Conservation (phyloP, 2,329 filamentous ascomycete genomes). For the Tolypocladium amazonense region DNA sequence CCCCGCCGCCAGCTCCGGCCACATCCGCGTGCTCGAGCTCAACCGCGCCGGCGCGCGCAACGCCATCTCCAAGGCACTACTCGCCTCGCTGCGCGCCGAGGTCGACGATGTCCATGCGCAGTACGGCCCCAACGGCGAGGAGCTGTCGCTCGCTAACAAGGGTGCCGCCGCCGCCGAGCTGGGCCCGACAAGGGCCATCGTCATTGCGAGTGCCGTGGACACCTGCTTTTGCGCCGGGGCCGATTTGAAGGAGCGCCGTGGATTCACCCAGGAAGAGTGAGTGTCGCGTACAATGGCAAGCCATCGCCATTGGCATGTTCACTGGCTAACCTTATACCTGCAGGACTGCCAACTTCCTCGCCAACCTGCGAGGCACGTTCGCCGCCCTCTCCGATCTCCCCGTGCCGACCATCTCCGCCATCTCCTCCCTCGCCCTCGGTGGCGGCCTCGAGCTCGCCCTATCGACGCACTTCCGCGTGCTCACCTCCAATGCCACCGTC, state of each 20-base stretch:
- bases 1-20: conserved; percentile 67
- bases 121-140: conserved; percentile 44
- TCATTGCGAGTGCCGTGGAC: conserved; percentile 79
- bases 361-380: conserved; percentile 66
- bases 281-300: conserved; percentile 11
- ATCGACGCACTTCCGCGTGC: conserved; percentile 78
- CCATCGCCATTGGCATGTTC: neutral
- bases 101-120: conserved; percentile 60
- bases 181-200: conserved; percentile 64
- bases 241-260: conserved; percentile 78
- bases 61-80: conserved; percentile 72
- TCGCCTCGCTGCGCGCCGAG: conserved; percentile 60
- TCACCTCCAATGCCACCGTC: conserved; percentile 67
- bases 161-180: conserved; percentile 26
- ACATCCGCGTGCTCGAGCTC: conserved; percentile 79
- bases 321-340: neutral
- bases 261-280: conserved; percentile 70
- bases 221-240: conserved; percentile 87
- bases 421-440: conserved; percentile 78
- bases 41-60: conserved; percentile 81
- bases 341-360: conserved; percentile 72
- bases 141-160: conserved; percentile 26
- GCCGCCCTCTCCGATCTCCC: conserved; percentile 61
- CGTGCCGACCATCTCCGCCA: conserved; percentile 81
- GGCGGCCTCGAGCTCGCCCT: conserved; percentile 91